These are phyloP conservation scores for Paracoccidioides brasiliensis DNA, from an alignment of 2,329 filamentous ascomycete genomes.

Conservation along the genomic window DNA sequence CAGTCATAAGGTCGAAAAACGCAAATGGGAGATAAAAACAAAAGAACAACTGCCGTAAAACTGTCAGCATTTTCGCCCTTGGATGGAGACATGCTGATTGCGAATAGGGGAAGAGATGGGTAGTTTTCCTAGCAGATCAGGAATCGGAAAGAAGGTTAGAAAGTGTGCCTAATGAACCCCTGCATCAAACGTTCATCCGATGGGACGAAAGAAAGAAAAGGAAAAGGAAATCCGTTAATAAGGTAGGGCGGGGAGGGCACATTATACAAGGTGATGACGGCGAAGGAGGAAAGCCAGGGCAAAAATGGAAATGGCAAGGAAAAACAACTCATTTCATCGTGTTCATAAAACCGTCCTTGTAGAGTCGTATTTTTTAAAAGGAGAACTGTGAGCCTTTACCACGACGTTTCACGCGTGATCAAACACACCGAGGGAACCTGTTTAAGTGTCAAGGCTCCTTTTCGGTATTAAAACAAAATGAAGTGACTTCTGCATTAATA, in stretches of 20 bases:
- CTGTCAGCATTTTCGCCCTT: no score
- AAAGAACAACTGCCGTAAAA: no score
- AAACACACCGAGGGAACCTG: neutral
- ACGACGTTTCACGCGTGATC: neutral
- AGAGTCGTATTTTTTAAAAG: neutral
- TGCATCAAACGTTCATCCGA: neutral
- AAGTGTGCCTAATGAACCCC: neutral
- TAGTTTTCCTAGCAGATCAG: no score
- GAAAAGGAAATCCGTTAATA: neutral
- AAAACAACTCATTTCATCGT: neutral
- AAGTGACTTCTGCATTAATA: constrained; percentile 18
- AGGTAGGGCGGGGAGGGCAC: neutral
- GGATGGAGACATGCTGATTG: no score
- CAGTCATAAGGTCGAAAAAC: no score
- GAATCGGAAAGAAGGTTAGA: neutral
- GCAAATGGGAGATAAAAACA: no score
- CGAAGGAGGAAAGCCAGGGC: neutral
- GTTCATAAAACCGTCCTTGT: neutral
- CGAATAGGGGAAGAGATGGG: no score
- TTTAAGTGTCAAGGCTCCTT: neutral
- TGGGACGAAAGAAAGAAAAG: no score
- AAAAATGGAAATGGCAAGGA: neutral
- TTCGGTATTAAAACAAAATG: neutral
- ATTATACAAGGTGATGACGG: neutral
- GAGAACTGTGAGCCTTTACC: neutral